Evolutionary conservation across 345 rosid species (phyloP), one percentile per base, ranked within the genome.

Genomic region (Gossypium turneri): DNA sequence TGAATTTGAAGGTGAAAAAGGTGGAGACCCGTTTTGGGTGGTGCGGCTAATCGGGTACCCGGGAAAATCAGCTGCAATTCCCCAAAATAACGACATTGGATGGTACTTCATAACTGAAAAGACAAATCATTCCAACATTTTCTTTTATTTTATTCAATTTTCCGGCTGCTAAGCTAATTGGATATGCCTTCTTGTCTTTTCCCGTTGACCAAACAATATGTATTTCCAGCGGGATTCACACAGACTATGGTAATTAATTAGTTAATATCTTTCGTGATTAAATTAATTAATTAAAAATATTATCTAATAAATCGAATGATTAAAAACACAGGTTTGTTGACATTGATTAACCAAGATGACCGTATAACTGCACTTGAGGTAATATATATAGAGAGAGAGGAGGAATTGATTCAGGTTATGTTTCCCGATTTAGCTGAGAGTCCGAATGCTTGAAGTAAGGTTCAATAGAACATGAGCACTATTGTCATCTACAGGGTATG

Each of bases 11-110:
- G 93, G 94, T 44, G 82, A 87, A 70, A 86, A 76, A 73, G 93
- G 86, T 11, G 92, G 93, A 71, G 91, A 94, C 66, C 85, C 98
- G 43, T 94, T 92, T 87, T 94, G 98, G 97, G 94, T 88, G 70
- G 22, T 82, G 75, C 94, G 97, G 44, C 85, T 92, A 61, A 86
- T 92, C 76, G 91, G 98, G 50, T 94, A 92, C 75, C 94, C 98
- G 3, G 91, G 82, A 47, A 73, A 73, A 48, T 59, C 83, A 20
- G 44, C 45, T 72, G 84, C 82, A 55, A 81, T 73, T 77, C 83
- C 45, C 83, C 50, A 66, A 78, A 69, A 56, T 34, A 86, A 89
- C 70, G 92, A 89, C 72, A 62, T 86, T 66, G 98, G 98, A 88
- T 93, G 98, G 98, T 93, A 89, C 12, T 47, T 10, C 2, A 34